These are phyloP conservation scores for Vitis riparia DNA, from an alignment of 164 flowering plant genomes.

Conservation along the genomic window DNA sequence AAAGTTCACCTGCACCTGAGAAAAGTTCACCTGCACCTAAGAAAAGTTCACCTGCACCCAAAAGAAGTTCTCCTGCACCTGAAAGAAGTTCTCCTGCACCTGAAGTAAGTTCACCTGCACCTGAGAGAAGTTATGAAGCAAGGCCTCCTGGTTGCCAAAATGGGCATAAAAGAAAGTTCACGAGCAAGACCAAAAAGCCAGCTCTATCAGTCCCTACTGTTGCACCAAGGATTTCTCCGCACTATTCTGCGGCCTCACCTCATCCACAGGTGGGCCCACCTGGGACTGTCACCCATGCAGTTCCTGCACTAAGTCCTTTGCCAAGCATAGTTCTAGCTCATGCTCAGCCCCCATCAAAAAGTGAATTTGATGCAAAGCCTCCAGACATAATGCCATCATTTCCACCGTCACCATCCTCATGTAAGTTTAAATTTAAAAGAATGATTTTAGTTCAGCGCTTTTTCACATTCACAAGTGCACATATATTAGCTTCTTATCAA, in stretches of 20 bases:
- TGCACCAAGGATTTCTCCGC: constrained; percentile 45
- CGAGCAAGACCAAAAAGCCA: constrained; percentile 25
- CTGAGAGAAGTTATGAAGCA: constrained; percentile 25
- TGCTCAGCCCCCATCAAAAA: constrained; percentile 51
- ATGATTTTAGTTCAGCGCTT: not conserved
- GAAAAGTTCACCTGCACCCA: constrained; percentile 19
- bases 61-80: constrained; percentile 22
- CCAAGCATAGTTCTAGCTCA: constrained; percentile 54
- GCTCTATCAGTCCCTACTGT: constrained; percentile 28
- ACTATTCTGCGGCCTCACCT: constrained; percentile 30
- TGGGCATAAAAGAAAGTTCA: constrained; percentile 19
- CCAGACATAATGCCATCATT: constrained; percentile 28
- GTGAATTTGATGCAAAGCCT: constrained; percentile 25
- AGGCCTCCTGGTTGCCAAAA: constrained; percentile 48
- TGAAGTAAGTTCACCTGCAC: constrained; percentile 20
- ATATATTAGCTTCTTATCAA: too few relatives aligned
- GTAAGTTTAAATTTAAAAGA: constrained; percentile 38
- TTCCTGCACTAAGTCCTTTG: constrained; percentile 50
- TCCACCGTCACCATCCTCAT: constrained; percentile 49
- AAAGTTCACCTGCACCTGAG: constrained; percentile 25
- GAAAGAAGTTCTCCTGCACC: constrained; percentile 20
- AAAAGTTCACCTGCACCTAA: constrained; percentile 19
- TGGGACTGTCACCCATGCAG: constrained; percentile 21
- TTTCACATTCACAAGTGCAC: too few relatives aligned
- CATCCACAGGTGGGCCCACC: constrained; percentile 33